These are phyloP conservation scores for barrel medic (Medicago truncatula) DNA, from an alignment of 306 rosid species.

Conservation along the genomic window MtrunA17r5.0-ANR NC_053049.1:46663001-46663500, in stretches of 20 bases:
- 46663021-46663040: conserved; percentile 63
- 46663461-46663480: conserved; percentile 50
- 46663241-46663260: conserved; percentile 13
- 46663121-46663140: conserved; percentile 69
- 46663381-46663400: conserved; percentile 74
- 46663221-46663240: not conserved
- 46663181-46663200: not conserved
- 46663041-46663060: conserved; percentile 90
- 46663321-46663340: conserved; percentile 65
- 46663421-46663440: conserved; percentile 67
- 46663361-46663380: conserved; percentile 61
- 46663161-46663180: not conserved
- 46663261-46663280: conserved; percentile 74
- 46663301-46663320: conserved; percentile 57
- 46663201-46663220: not conserved
- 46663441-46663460: conserved; percentile 50
- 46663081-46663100: conserved; percentile 88
- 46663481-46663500: not conserved
- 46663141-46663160: conserved; percentile 1
- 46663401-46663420: conserved; percentile 59
- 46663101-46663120: conserved; percentile 85
- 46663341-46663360: conserved; percentile 67
- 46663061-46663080: conserved; percentile 79
- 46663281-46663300: conserved; percentile 78
- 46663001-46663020: conserved; percentile 3